phyloP scores from a whole-genome alignment of 169 alveolate species.

The Plasmodium relictum region DNA sequence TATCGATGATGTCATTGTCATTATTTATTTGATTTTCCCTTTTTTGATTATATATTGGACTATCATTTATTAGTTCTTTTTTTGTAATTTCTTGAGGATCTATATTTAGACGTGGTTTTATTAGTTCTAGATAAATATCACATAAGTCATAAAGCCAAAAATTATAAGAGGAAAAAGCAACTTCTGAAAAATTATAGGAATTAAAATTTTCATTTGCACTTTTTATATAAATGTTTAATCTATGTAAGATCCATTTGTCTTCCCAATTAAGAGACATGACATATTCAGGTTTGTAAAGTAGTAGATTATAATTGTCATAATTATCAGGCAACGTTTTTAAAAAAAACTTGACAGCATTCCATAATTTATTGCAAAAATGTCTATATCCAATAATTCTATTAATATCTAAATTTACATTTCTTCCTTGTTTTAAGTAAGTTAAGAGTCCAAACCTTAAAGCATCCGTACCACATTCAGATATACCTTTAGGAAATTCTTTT shows the following conservation, averaged over 20 bases:
- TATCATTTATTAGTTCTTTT: neutral
- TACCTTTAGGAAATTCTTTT: constrained; percentile 98
- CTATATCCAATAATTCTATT: constrained; percentile 97
- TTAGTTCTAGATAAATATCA: constrained; percentile 97
- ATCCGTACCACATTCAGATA: constrained; percentile 99
- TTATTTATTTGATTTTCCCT: constrained; percentile 11
- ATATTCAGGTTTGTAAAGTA: constrained; percentile 67
- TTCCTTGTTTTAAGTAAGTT: constrained; percentile 95
- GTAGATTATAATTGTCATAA: constrained; percentile 84
- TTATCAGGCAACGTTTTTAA: constrained; percentile 80
- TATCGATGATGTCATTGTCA: constrained; percentile 13
- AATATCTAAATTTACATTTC: constrained; percentile 97
- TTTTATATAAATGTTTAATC: constrained; percentile 88
- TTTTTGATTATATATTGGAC: constrained; percentile 2
- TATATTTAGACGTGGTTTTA: constrained; percentile 89
- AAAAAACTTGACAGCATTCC: constrained; percentile 98
- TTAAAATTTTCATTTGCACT: constrained; percentile 90
- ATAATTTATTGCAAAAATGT: constrained; percentile 98
- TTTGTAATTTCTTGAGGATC: neutral
- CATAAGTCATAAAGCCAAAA: constrained; percentile 98
- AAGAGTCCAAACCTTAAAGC: constrained; percentile 97
- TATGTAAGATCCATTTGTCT: constrained; percentile 96
- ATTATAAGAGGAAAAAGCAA: constrained; percentile 93
- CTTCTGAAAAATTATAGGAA: constrained; percentile 95
- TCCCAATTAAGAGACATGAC: constrained; percentile 88